phyloP scores from a whole-genome alignment of 805 yeast species.

The Candida orba region DNA sequence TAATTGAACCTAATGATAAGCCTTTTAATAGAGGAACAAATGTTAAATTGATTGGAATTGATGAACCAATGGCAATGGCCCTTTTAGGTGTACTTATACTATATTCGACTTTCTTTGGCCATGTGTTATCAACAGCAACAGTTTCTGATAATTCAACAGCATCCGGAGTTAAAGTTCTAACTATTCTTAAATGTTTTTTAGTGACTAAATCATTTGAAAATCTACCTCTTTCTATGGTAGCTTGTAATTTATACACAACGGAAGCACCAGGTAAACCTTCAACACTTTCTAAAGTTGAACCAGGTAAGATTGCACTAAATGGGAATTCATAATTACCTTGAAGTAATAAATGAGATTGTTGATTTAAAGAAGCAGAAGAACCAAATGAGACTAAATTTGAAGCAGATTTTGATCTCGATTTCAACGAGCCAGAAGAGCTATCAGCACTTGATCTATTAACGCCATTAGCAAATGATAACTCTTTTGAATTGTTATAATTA shows the following conservation, averaged over 20 bases:
- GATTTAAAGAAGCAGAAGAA: constrained; percentile 18
- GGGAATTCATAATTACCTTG: constrained; percentile 90
- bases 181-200: constrained; percentile 67
- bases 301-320: constrained; percentile 78
- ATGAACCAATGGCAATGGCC: constrained; percentile 86
- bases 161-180: constrained; percentile 84
- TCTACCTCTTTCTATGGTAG: constrained; percentile 77
- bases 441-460: constrained; percentile 13
- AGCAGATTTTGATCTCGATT: constrained; percentile 26
- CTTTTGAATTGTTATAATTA: constrained; percentile 14
- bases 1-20: constrained; percentile 65
- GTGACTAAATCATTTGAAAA: constrained; percentile 58
- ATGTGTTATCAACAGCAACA: constrained; percentile 86
- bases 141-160: constrained; percentile 85
- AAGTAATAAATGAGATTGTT: constrained; percentile 34
- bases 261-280: constrained; percentile 85
- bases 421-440: constrained; percentile 20
- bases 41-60: constrained; percentile 58
- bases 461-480: not conserved
- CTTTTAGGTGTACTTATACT: constrained; percentile 78
- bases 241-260: constrained; percentile 64
- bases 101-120: constrained; percentile 94
- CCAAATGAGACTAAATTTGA: constrained; percentile 28
- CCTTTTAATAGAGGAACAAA: constrained; percentile 81
- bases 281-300: constrained; percentile 76